A percentile compares a stretch with the other conserved stretches of the same genome.
phyloP scores from a whole-genome alignment of 805 yeast species.

The Blastobotrys americana region DNA sequence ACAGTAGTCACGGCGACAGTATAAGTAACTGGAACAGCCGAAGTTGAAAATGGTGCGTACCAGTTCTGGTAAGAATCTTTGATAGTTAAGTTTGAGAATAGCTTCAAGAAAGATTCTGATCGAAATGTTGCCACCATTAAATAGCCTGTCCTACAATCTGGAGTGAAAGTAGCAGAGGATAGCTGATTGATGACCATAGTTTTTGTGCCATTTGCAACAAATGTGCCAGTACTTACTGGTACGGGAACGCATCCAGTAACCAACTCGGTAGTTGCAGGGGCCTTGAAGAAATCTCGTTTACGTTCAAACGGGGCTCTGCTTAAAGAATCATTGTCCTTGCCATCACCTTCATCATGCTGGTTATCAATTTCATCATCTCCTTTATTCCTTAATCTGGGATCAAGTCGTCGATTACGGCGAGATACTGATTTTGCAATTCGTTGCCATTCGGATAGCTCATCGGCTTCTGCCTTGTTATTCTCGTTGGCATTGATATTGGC shows the following conservation, averaged over 20 bases:
- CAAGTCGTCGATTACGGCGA: too few species aligned
- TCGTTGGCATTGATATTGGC: too few species aligned
- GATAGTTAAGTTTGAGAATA: not conserved
- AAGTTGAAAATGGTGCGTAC: not conserved
- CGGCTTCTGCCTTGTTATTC: too few species aligned
- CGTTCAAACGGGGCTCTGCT: too few species aligned
- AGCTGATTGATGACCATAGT: not conserved
- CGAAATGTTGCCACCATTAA: not conserved
- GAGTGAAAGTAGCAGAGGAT: constrained; percentile 3
- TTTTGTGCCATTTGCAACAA: constrained; percentile 3
- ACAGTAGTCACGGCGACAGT: constrained; percentile 9
- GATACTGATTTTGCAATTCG: too few species aligned
- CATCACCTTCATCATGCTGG: too few species aligned
- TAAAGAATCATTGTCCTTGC: too few species aligned
- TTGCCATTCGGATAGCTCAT: too few species aligned
- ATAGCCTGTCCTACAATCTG: constrained; percentile 1
- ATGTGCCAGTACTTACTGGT: constrained; percentile 3
- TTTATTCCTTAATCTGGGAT: too few species aligned
- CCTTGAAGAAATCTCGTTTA: not conserved
- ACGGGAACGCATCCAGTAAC: constrained; percentile 1
- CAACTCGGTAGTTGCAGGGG: not conserved
- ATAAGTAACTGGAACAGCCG: constrained; percentile 3
- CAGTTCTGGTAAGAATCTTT: not conserved
- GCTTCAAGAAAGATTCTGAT: not conserved
- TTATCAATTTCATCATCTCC: too few species aligned